Base-by-base conservation (phyloP, 306 rosid genomes). In the Inga oerstediana region DNA sequence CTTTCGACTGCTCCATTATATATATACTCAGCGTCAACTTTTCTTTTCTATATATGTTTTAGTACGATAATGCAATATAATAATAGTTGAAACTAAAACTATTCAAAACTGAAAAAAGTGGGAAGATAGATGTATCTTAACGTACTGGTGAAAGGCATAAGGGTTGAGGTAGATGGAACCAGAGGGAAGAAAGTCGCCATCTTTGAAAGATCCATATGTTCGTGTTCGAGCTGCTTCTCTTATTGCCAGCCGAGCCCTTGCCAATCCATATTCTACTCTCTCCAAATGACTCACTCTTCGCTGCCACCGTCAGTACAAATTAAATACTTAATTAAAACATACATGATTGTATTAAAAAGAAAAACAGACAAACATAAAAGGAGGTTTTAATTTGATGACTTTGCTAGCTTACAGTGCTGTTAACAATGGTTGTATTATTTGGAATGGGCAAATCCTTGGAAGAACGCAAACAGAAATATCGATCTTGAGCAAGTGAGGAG, bases 131-230 rank as follows among this genome's bases (percentile, higher is more conserved):
- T 30, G 32, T 13, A 81, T 78, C 87, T 87, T 87, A 89, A 89
- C 48, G 3, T 44, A 44, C 92, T 88, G 92, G 66, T 85, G 86
- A 74, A 90, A 90, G 64, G 90, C 81, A 56, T 79, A 70, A 77
- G 93, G 90, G 76, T 88, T 88, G 56, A 77, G 72, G 78, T 90
- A 88, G 83, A 83, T 77, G 30, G 88, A 54, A 81, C 93, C 93
- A 17, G 22, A 67, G 10, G 90, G 93, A 10, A 85, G 19, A 81
- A 85, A 87, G 13, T 48, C 78, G 5, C 79, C 82, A 75, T 75
- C 43, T 39, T 71, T 46, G 77, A 81, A 81, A 16, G 88, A 77
- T 10, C 10, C 54, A 39, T 86, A 81, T 30, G 54, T 80, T 81
- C 75, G 83, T 24, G 72, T 83, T 56, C 84, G 79, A 66, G 48